Conservation (phyloP, 2,329 filamentous ascomycete species). For the Teratosphaeriaceae sp. region DNA sequence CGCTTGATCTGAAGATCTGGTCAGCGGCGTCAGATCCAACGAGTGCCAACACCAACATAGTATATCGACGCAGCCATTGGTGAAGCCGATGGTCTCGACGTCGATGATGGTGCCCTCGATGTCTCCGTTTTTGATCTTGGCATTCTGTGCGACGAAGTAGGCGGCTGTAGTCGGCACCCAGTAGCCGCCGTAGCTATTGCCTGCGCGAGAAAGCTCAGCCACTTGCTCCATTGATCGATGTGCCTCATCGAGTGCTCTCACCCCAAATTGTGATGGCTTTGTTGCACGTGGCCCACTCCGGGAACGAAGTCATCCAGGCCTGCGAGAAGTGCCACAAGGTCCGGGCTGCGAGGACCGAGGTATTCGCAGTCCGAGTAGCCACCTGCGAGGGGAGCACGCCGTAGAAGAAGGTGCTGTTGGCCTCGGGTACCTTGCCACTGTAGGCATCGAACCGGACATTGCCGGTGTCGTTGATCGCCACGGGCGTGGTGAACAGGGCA, state of each 20-base stretch:
- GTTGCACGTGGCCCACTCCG: constrained; percentile 12
- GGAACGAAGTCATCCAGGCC: constrained; percentile 33
- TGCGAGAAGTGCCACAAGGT: constrained; percentile 58
- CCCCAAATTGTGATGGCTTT: constrained; percentile 15
- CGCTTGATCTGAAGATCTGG: too few species aligned
- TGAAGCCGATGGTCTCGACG: constrained; percentile 56
- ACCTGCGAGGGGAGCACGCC: constrained; percentile 17
- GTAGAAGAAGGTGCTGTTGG: constrained; percentile 18
- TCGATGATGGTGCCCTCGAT: constrained; percentile 43
- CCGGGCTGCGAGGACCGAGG: constrained; percentile 14
- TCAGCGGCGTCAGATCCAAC: too few species aligned
- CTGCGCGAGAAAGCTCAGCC: too few species aligned
- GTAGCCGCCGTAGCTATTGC: constrained; percentile 42
- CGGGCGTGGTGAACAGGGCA: constrained; percentile 32
- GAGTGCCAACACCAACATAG: too few species aligned
- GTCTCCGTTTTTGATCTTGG: constrained; percentile 36
- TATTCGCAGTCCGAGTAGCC: constrained; percentile 11
- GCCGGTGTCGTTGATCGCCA: constrained; percentile 15
- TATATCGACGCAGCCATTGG: constrained; percentile 64
- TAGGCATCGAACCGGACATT: constrained; percentile 21
- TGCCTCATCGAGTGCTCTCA: too few species aligned
- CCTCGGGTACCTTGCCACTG: constrained; percentile 6
- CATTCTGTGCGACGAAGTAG: constrained; percentile 54
- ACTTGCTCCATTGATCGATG: too few species aligned
- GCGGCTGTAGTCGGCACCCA: constrained; percentile 58